Evolutionary conservation across 2,329 filamentous ascomycete species (phyloP), one percentile per base, ranked within the genome.

Genomic region (Tricladium varicosporioides): DNA sequence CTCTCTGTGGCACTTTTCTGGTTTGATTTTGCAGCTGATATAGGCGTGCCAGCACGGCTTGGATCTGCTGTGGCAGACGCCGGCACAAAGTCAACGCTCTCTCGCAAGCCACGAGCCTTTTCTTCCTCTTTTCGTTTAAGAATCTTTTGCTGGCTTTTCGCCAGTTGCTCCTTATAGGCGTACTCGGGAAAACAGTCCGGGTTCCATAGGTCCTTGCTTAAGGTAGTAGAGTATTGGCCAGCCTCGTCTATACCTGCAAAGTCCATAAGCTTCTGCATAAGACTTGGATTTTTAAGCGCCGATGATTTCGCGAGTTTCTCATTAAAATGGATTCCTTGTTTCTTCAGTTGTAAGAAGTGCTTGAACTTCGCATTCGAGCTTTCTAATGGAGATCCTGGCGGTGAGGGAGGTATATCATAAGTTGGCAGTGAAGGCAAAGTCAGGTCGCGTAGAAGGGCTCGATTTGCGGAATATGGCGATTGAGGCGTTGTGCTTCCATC

Each of bases 271-370:
- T 89, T 91, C 60, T 88, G 84, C 72, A 85, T 82, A 53, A 92
- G 75, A 44, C 81, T 82, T 2, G 90, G 90, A 68, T 93, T 93
- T 51, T 83, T 82, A 57, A 92, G 75, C 7, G 87, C 83, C 0
- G 81, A 74, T 0, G 86, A 88, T 56, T 80, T 79, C 36, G 87
- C 82, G 8, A 94, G 76, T 60, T 88, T 86, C 65, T 84, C 78
- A 70, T 94, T 92, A 78, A 93, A 93, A 72, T 94, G 90, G 14
- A 86, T 78, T 4, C 86, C 86, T 61, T 87, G 83, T 67, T 83
- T 85, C 74, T 94, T 94, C n/a, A 93, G 79, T 47, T 83, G 78
- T 0, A 93, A 80, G 63, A 94, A 93, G 58, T 85, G 83, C 60
- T 84, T 80, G 64, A 93, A 87, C 65, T 91, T 92, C 63, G 81